Evolutionary conservation across 805 yeast genomes (phyloP).

Genomic region (Phaffomyces thermotolerans): DNA sequence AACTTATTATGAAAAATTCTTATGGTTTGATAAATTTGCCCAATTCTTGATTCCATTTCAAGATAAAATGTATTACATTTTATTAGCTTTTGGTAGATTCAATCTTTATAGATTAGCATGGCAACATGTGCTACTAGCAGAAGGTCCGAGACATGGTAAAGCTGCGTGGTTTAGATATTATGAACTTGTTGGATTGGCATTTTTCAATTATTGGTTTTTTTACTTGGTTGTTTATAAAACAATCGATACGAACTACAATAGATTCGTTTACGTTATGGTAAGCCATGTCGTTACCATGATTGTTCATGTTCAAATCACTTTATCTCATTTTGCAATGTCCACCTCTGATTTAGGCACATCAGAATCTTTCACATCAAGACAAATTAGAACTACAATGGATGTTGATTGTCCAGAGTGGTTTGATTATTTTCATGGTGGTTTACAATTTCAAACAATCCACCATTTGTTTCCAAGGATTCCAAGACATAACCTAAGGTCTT

Average conservation of each 20-base stretch:
- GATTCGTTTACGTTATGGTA: conserved; percentile 56
- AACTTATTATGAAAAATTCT: conserved; percentile 64
- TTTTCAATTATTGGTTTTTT: conserved; percentile 79
- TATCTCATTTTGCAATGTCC: conserved; percentile 90
- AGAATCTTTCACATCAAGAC: conserved; percentile 75
- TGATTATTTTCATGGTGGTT: conserved; percentile 86
- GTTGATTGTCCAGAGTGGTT: conserved; percentile 92
- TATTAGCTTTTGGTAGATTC: conserved; percentile 77
- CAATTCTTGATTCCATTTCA: conserved; percentile 54
- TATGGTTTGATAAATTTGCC: conserved; percentile 66
- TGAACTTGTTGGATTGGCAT: conserved; percentile 61
- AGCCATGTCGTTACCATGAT: conserved; percentile 81
- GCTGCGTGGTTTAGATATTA: conserved; percentile 84
- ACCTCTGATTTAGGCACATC: conserved; percentile 77
- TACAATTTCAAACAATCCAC: conserved; percentile 87
- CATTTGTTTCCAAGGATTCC: conserved; percentile 88
- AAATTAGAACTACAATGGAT: conserved; percentile 88
- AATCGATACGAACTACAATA: conserved; percentile 45
- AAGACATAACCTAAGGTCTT: conserved; percentile 73
- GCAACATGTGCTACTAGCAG: conserved; percentile 65
- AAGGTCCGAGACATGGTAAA: conserved; percentile 73
- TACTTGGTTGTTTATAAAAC: conserved; percentile 48
- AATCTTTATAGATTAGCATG: conserved; percentile 77
- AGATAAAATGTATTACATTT: conserved; percentile 66
- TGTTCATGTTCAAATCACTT: conserved; percentile 88